phyloP scores from a whole-genome alignment of 257 asterid genomes.

The Solanum arcanum region DNA sequence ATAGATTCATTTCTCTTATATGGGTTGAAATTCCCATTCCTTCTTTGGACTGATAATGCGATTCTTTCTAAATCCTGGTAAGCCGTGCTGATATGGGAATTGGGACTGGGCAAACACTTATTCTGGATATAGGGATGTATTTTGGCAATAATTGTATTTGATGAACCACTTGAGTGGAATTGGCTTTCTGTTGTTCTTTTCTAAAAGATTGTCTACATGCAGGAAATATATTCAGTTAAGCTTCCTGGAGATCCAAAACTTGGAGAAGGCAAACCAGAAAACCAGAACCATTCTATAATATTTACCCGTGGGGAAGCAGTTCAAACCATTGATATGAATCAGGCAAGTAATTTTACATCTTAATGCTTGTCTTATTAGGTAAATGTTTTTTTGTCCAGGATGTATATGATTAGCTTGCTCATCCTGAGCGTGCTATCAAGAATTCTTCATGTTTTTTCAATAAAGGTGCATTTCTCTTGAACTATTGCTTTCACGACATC shows the following conservation, averaged over 20 bases:
- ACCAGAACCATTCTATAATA: conserved; percentile 90
- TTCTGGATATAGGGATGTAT: not conserved
- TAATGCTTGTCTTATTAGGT: not conserved
- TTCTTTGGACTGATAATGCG: not conserved
- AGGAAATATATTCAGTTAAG: conserved; percentile 91
- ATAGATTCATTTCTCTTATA: too few relatives aligned
- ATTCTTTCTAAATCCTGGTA: not conserved
- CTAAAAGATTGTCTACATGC: not conserved
- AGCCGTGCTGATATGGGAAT: not conserved
- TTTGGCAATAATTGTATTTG: not conserved
- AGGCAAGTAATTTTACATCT: conserved; percentile 30
- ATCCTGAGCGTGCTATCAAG: not conserved
- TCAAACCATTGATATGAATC: conserved; percentile 98
- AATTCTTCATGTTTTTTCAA: not conserved
- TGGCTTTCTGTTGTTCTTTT: not conserved
- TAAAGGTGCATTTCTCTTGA: not conserved
- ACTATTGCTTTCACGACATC: not conserved
- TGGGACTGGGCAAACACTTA: not conserved
- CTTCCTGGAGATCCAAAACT: conserved; percentile 99
- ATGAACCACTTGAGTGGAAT: not conserved
- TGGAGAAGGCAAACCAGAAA: conserved; percentile 99
- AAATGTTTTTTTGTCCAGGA: not conserved
- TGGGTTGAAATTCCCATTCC: too few relatives aligned
- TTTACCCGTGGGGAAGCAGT: conserved; percentile 97
- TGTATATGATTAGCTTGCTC: not conserved